These are phyloP conservation scores for Salix exigua DNA, from an alignment of 345 rosid genomes.

Conservation along the genomic window DNA sequence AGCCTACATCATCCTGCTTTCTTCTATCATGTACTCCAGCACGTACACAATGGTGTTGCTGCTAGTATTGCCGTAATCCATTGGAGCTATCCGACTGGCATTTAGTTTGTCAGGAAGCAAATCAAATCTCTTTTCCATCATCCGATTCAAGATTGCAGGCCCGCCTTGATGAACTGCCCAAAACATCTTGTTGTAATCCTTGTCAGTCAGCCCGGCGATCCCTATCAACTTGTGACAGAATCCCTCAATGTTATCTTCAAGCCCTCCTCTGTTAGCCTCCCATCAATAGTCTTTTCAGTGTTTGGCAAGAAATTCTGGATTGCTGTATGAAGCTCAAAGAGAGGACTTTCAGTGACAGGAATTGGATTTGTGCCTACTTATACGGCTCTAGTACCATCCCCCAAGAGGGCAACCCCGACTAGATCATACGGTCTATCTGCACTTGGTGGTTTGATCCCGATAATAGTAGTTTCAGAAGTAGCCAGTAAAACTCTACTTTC, in stretches of 20 bases:
- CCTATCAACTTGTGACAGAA: slow-evolving; percentile 68
- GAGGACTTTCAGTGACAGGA: slow-evolving; percentile 52
- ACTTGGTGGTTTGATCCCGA: slow-evolving; percentile 92
- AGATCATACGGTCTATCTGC: slow-evolving; percentile 81
- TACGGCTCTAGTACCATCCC: slow-evolving; percentile 92
- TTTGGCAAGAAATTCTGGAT: slow-evolving; percentile 76
- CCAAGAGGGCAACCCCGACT: slow-evolving; percentile 93
- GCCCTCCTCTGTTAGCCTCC: slow-evolving; percentile 85
- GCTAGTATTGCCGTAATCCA: slow-evolving; percentile 93
- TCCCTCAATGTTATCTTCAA: slow-evolving; percentile 78
- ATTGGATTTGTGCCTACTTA: slow-evolving; percentile 71
- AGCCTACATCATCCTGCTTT: slow-evolving; percentile 44
- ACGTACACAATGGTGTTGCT: slow-evolving; percentile 91
- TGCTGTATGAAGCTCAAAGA: slow-evolving; percentile 83
- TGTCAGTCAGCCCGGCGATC: slow-evolving; percentile 33
- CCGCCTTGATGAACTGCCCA: slow-evolving; percentile 99
- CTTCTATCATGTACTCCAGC: slow-evolving; percentile 85
- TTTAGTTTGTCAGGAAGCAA: slow-evolving; percentile 69
- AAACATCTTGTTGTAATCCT: slow-evolving; percentile 68
- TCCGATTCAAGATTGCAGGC: slow-evolving; percentile 83
- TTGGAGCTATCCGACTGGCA: slow-evolving; percentile 78
- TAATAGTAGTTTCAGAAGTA: slow-evolving; percentile 87
- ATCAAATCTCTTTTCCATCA: slow-evolving; percentile 71
- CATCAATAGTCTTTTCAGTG: slow-evolving; percentile 77
- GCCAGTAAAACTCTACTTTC: slow-evolving; percentile 83